Evolutionary conservation across 116 monocot genomes (phyloP).

Genomic region (Thalassia testudinum): DNA sequence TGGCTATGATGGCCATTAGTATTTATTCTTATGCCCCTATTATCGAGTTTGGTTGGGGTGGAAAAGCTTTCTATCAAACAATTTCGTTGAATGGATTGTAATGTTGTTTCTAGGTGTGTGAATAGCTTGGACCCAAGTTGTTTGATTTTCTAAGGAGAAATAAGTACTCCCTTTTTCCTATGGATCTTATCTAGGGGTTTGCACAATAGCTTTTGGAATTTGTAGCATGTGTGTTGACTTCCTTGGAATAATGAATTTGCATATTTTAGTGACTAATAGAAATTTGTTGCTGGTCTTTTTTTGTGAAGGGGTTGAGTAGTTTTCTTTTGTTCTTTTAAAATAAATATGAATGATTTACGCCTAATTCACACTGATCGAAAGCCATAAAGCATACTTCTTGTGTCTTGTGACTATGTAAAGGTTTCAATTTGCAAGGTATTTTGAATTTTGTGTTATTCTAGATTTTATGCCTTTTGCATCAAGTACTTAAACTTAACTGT

Average conservation of each 20-base stretch:
- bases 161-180: conserved; percentile 86
- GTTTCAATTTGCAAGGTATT: conserved; percentile 83
- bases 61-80: conserved; percentile 3
- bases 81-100: conserved; percentile 50
- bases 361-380: conserved; percentile 99
- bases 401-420: conserved; percentile 70
- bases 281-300: conserved; percentile 13
- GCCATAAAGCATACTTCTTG: conserved; percentile 99
- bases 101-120: conserved; percentile 94
- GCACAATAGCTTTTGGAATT: conserved; percentile 97
- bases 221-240: conserved; percentile 85
- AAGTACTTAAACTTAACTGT: conserved; percentile 23
- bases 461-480: conserved; percentile 18
- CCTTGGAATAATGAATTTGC: background rate
- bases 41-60: too few species aligned
- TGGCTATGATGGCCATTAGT: too few species aligned
- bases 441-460: conserved; percentile 19
- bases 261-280: conserved; percentile 1
- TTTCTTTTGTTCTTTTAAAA: conserved; percentile 21
- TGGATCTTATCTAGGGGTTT: conserved; percentile 96
- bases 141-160: conserved; percentile 99
- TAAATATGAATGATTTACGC: conserved; percentile 99
- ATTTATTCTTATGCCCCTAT: too few species aligned
- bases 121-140: conserved; percentile 98
- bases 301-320: conserved; percentile 18